Conservation (phyloP, 805 yeast genomes). For the Metschnikowia borealis region DNA sequence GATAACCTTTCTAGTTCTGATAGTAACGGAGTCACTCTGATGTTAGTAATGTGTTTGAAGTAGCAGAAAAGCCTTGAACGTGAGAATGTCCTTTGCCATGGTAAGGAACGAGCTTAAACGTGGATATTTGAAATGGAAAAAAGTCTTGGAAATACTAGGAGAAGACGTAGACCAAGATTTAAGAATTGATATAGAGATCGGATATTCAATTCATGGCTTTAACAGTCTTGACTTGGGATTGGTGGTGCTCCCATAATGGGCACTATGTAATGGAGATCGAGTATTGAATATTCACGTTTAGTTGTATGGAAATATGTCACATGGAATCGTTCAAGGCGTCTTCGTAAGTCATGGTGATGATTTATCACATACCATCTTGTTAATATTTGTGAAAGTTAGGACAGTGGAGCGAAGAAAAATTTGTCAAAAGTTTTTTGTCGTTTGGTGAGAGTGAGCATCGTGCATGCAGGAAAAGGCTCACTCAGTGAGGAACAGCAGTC, state of each 20-base stretch:
- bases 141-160: no score
- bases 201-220: no score
- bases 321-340: not conserved
- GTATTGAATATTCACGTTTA: not conserved
- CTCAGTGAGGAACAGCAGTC: conserved; percentile 15
- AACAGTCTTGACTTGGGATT: no score
- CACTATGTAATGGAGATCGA: not conserved
- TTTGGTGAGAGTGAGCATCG: conserved; percentile 14
- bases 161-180: no score
- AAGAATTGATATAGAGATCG: no score
- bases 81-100: not conserved
- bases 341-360: not conserved
- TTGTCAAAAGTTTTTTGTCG: conserved; percentile 18
- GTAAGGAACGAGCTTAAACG: no score
- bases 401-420: conserved; percentile 17
- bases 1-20: conserved; percentile 99
- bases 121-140: no score
- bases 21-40: conserved; percentile 98
- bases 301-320: not conserved
- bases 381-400: conserved; percentile 19
- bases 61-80: not conserved
- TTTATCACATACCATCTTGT: conserved; percentile 21
- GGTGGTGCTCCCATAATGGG: no score
- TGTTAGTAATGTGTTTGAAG: conserved; percentile 18
- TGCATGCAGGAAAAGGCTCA: conserved; percentile 16